Base-by-base conservation (phyloP, 2,329 filamentous ascomycete genomes). In the Fusarium transvaalense region DNA sequence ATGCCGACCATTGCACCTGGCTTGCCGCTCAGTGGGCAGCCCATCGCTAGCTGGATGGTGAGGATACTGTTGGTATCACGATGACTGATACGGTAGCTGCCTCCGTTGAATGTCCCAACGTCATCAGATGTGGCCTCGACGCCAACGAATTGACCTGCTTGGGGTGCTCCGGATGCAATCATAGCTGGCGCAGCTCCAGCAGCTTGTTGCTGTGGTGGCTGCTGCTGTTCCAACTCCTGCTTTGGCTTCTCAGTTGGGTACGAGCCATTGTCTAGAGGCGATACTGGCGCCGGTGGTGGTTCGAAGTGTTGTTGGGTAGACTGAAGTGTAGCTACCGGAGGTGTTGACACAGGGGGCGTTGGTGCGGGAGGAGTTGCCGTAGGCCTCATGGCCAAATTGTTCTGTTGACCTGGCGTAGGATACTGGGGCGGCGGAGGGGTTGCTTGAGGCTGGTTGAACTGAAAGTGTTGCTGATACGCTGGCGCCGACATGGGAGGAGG, bases 71-170 rank as follows among this genome's bases (percentile, higher is more conserved):
- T 99, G 61, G 89, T 91, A 78, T 97, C 94, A 23, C 96, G 87
- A 76, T 99, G 96, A 75, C 92, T 96, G 76, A 98, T 94, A 42
- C 96, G 87, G 78, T 95, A 99, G 76, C 92, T 95, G 14, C 96
- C 96, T 17, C 96, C 96, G 77, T 98, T 98, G 83, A 98, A 99
- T 0, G 92, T 96, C n/a, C 96, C 96, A 3, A 97, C 88, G 72
- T 97, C 94, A 78, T 98, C 96, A 31, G 88, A 83, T 1, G 86
- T 85, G 1, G 90, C 82, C 35, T 61, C 65, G 0, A 86, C 88
- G 31, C 92, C 92, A 8, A 84, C 78, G 68, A 95, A 94, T 59
- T 91, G 86, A 32, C 80, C 78, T 17, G 81, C 78, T 9, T 79
- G 75, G 13, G 81, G 83, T 6, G 81, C 82, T 29, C 79, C 78